Evolutionary conservation across 2,329 filamentous ascomycete species (phyloP).

Genomic region (Colletotrichum eleusines): DNA sequence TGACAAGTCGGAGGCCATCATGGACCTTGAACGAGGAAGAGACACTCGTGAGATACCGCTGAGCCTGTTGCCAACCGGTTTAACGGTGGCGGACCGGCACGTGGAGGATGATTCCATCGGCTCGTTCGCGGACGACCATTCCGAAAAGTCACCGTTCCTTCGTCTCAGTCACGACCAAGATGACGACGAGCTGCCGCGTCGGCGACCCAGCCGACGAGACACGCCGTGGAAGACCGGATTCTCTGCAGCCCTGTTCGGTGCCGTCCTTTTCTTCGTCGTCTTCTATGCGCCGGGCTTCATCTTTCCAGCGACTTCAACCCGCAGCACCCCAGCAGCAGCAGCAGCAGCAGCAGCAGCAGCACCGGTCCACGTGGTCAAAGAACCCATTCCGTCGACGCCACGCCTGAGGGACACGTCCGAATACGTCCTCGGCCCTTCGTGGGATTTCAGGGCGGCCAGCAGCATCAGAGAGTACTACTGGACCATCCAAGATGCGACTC

Average conservation of each 20-base stretch:
- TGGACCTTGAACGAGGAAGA: constrained; percentile 28
- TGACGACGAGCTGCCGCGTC: neutral
- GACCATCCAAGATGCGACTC: constrained; percentile 67
- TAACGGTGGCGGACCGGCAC: neutral
- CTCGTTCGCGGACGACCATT: constrained; percentile 1
- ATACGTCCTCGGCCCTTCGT: constrained; percentile 68
- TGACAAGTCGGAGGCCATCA: neutral
- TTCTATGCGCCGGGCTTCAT: constrained; percentile 15
- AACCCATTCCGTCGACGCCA: constrained; percentile 34
- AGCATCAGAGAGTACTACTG: constrained; percentile 70
- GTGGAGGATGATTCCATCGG: neutral
- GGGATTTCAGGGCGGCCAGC: constrained; percentile 65
- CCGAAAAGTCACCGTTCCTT: constrained; percentile 34
- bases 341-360: no score
- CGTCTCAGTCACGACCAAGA: neutral
- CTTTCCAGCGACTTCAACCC: neutral
- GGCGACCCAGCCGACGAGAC: neutral
- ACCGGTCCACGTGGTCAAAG: constrained; percentile 13
- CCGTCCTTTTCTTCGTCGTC: constrained; percentile 12
- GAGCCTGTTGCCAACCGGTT: neutral
- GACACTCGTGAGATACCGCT: neutral
- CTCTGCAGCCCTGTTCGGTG: neutral
- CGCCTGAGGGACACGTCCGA: constrained; percentile 55
- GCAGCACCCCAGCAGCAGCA: no score
- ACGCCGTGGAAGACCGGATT: neutral